Base-by-base conservation (phyloP, 2,329 filamentous ascomycete genomes). In the Ophiobolus disseminans region DNA sequence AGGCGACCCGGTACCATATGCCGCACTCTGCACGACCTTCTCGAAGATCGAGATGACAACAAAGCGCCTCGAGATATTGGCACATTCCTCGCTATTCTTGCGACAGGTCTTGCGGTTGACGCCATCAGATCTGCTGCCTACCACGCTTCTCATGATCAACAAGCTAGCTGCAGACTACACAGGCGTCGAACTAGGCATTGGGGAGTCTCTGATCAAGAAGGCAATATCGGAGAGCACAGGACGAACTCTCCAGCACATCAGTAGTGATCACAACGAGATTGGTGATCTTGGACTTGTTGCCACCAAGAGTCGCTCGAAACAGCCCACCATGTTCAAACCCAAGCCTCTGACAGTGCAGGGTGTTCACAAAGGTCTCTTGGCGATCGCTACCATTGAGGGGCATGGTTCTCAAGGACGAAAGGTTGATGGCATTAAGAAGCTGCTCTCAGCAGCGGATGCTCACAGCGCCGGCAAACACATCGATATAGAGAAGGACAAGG, bases 181-280 rank as follows among this genome's bases (percentile, higher is more conserved):
- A 34, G 94, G 94, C 16, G 92, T 99, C 55, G 94, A 99, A 74
- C 82, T 99, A 22, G 94, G 94, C n/a, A 99, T 99, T 62, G 94
- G 94, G 47, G 94, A 99, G 75, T 97, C 93, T 0, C 76, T 99
- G 21, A 97, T 99, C 65, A 97, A 97, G 92, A 99, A 97, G 73
- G 90, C 94, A 4, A 96, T 99, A 66, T 93, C 93, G 9, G 93
- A 97, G 76, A 89, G 87, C 22, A 99, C 94, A 0, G 94, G 94
- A 8, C 86, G 94, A 52, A 96, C 86, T 65, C 75, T 97, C 37
- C 82, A 87, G 28, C 86, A 96, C 42, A 96, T 99, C 79, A 97
- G 97, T 76, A 86, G 89, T 39, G 92, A 97, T 62, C 94, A 99
- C 69, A 91, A 94, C 65, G 91, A 97, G 63, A 96, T 97, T 73